Evolutionary conservation across 208 protist species (phyloP), one percentile per base, ranked within the genome.

Genomic region (Leishmania turanica): DNA sequence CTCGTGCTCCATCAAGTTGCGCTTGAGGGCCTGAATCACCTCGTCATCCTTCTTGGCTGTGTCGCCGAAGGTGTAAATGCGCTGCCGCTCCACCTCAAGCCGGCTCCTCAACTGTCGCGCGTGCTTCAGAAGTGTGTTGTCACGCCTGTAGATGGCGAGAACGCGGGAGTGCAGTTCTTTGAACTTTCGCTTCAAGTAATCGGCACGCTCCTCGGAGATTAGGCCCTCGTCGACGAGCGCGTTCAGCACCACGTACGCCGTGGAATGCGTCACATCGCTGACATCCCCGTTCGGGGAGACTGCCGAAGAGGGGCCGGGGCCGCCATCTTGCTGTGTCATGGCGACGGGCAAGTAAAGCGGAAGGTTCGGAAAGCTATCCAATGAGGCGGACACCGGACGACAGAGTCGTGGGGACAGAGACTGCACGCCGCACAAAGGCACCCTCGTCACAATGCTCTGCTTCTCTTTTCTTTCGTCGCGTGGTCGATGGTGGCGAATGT

Each of bases 221-320:
- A 94, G 91, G 6, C 96, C 95, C 81, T 98, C 93, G 73, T 97
- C 94, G 5, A 98, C 87, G 58, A 98, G 92, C 3, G 89, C 90
- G 83, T 96, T 89, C 3, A 98, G 79, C 19, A 93, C 80, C 31
- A 92, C 68, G 76, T 95, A 94, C 7, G 96, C 96, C 21, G 91
- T 96, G 40, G 96, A 96, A 80, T 98, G 91, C 4, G 93, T 95
- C 51, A 98, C 93, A 84, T 98, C 95, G 7, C 90, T 89, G 15
- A 90, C 93, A 65, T 96, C 92, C 13, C 92, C 93, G 51, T 92
- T 42, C 58, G n/a, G 56, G 21, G 49, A 56, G 24, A 74, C 72
- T 19, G 84, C 73, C 47, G 78, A 79, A n/a, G 78, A 79, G 31
- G 84, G 64, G 15, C 53, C 78, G 2, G 68, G 40, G 34, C 19